Percentiles rank a stretch among this genome's conserved stretches.
phyloP scores from a whole-genome alignment of 2,329 filamentous ascomycete genomes.

The Pseudonectria foliicola region DNA sequence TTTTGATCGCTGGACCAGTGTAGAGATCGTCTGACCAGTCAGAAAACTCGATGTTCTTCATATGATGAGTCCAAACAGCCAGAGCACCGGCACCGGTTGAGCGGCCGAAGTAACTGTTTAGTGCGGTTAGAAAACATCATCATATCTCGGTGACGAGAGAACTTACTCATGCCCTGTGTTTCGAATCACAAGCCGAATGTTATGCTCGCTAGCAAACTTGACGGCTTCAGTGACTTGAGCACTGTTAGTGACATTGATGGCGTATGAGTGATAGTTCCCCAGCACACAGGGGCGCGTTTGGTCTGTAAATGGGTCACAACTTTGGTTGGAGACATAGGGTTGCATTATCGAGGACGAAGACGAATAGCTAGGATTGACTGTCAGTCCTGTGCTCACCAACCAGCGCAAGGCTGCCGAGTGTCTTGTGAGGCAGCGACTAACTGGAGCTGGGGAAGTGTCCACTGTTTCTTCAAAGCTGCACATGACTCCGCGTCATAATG shows the following conservation, averaged over 20 bases:
- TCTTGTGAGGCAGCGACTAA: conserved; percentile 12
- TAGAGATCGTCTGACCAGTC: conserved; percentile 37
- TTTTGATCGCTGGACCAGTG: conserved; percentile 41
- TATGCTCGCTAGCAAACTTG: conserved; percentile 30
- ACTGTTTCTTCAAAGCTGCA: conserved; percentile 26
- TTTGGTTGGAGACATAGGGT: conserved; percentile 30
- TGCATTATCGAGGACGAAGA: conserved; percentile 35
- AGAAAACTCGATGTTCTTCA: conserved; percentile 35
- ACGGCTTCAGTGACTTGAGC: conserved; percentile 27
- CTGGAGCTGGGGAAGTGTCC: conserved; percentile 29
- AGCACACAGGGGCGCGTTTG: conserved; percentile 32
- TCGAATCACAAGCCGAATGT: conserved; percentile 29
- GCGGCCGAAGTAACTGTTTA: too few species aligned
- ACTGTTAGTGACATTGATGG: conserved; percentile 26
- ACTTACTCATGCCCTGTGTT: conserved; percentile 26
- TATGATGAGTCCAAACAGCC: conserved; percentile 34
- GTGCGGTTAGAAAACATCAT: too few species aligned
- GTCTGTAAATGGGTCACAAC: conserved; percentile 32
- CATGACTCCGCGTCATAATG: conserved; percentile 39
- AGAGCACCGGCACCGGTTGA: conserved; percentile 35
- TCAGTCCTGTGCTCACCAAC: conserved; percentile 1
- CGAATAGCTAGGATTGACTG: conserved; percentile 17
- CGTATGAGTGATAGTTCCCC: conserved; percentile 36
- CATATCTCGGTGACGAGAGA: too few species aligned
- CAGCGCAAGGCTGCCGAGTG: background rate